Evolutionary conservation across 805 yeast species (phyloP).

Genomic region (Kodamaea neixiangensis): DNA sequence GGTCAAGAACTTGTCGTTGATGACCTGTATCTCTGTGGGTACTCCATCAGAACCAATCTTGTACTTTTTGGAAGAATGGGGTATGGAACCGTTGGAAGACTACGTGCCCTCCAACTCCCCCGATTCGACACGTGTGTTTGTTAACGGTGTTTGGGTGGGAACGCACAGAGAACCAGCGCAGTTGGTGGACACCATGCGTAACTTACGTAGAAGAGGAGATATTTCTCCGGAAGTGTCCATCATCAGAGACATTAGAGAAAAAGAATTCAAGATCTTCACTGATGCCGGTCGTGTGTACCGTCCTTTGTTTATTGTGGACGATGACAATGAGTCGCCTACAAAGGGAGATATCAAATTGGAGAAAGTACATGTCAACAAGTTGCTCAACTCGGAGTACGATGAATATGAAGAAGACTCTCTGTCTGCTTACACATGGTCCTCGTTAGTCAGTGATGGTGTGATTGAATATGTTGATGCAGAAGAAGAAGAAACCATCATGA

Average conservation of each 20-base stretch:
- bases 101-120: slow-evolving; percentile 91
- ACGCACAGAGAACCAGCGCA: slow-evolving; percentile 95
- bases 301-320: slow-evolving; percentile 92
- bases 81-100: slow-evolving; percentile 96
- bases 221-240: slow-evolving; percentile 95
- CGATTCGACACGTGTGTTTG: slow-evolving; percentile 90
- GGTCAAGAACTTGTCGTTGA: slow-evolving; percentile 91
- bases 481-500: slow-evolving; percentile 97
- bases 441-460: slow-evolving; percentile 79
- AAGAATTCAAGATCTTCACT: slow-evolving; percentile 92
- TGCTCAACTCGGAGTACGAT: slow-evolving; percentile 64
- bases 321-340: slow-evolving; percentile 66
- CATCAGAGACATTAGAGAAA: slow-evolving; percentile 95
- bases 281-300: slow-evolving; percentile 99
- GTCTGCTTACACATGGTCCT: slow-evolving; percentile 75
- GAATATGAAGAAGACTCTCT: slow-evolving; percentile 52
- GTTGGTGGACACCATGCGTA: slow-evolving; percentile 86
- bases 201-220: slow-evolving; percentile 92
- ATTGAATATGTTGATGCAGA: slow-evolving; percentile 98
- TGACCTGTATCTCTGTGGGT: slow-evolving; percentile 98
- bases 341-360: slow-evolving; percentile 80
- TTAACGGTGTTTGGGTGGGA: slow-evolving; percentile 99
- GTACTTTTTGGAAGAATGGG: slow-evolving; percentile 96
- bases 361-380: slow-evolving; percentile 77
- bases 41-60: slow-evolving; percentile 94